Evolutionary conservation across 768 basidiomycete species (phyloP).

Genomic region (Asterophora parasitica): DNA sequence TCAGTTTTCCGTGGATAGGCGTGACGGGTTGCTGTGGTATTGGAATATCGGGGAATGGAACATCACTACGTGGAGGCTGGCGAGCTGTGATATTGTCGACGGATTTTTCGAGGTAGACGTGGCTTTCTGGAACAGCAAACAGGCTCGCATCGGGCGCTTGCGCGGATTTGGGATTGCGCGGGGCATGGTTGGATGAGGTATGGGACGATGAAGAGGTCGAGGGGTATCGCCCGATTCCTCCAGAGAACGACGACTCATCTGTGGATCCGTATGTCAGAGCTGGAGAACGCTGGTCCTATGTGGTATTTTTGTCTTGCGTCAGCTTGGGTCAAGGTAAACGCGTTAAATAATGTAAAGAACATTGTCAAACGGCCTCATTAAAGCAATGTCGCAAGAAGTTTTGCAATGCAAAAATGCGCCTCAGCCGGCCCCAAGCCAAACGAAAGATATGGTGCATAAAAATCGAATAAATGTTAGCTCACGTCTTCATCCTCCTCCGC

Average conservation of each 20-base stretch:
- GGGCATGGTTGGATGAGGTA: constrained; percentile 5
- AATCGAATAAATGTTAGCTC: constrained; percentile 11
- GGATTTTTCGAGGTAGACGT: constrained; percentile 5
- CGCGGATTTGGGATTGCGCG: constrained; percentile 9
- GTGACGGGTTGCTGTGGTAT: constrained; percentile 21
- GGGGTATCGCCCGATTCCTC: constrained; percentile 9
- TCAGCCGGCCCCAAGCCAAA: not conserved
- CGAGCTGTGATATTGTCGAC: constrained; percentile 2
- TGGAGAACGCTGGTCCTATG: constrained; percentile 22
- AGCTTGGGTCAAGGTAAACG: not conserved
- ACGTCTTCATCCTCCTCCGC: constrained; percentile 54
- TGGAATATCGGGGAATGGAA: constrained; percentile 23
- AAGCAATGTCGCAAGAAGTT: too few relatives aligned
- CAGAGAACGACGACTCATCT: constrained; percentile 28
- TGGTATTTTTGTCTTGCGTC: not conserved
- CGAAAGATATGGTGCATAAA: not conserved
- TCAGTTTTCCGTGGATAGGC: constrained; percentile 29
- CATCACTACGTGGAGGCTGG: not conserved
- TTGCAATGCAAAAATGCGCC: not conserved
- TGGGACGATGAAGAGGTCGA: constrained; percentile 16
- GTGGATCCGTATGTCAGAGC: constrained; percentile 30
- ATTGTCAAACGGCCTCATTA: too few relatives aligned
- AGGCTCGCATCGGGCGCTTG: constrained; percentile 9
- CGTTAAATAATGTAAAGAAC: too few relatives aligned
- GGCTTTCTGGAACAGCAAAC: constrained; percentile 7